Evolutionary conservation across 805 yeast genomes (phyloP).

Genomic region (Metschnikowia lochheadii): DNA sequence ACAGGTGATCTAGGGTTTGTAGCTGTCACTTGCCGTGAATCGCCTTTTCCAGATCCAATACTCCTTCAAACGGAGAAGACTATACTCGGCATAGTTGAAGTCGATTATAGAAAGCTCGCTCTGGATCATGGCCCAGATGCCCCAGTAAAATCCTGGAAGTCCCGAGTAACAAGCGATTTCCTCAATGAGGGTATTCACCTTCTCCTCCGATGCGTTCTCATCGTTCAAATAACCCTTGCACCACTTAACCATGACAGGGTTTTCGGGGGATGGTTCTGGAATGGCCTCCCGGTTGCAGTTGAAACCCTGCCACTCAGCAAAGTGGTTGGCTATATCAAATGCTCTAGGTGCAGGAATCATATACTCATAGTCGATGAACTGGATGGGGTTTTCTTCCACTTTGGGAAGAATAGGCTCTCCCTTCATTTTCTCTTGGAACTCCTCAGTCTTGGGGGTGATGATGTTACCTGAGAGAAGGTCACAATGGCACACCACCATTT

Average conservation of each 20-base stretch:
- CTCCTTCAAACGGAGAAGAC: constrained; percentile 56
- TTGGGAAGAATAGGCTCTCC: constrained; percentile 10
- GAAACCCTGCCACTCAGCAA: constrained; percentile 81
- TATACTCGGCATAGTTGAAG: constrained; percentile 63
- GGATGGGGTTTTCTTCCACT: constrained; percentile 37
- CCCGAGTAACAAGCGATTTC: constrained; percentile 67
- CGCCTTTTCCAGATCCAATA: constrained; percentile 63
- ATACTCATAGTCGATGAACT: constrained; percentile 70
- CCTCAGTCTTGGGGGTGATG: constrained; percentile 42
- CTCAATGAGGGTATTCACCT: constrained; percentile 43
- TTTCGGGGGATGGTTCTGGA: constrained; percentile 45
- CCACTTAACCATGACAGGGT: constrained; percentile 53
- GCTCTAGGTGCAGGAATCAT: constrained; percentile 71
- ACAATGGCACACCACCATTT: constrained; percentile 62
- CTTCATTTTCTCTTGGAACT: not conserved
- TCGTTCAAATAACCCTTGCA: constrained; percentile 49
- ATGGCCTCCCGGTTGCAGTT: constrained; percentile 60
- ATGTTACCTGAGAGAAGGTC: constrained; percentile 74
- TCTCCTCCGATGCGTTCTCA: constrained; percentile 22
- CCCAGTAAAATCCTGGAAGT: constrained; percentile 82
- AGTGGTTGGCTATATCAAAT: constrained; percentile 70
- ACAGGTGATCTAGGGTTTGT: too few species aligned
- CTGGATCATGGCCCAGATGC: constrained; percentile 78
- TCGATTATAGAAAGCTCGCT: constrained; percentile 65
- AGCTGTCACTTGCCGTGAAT: constrained; percentile 3